Conservation (phyloP, 306 rosid species). For the Styphnolobium japonicum region DNA sequence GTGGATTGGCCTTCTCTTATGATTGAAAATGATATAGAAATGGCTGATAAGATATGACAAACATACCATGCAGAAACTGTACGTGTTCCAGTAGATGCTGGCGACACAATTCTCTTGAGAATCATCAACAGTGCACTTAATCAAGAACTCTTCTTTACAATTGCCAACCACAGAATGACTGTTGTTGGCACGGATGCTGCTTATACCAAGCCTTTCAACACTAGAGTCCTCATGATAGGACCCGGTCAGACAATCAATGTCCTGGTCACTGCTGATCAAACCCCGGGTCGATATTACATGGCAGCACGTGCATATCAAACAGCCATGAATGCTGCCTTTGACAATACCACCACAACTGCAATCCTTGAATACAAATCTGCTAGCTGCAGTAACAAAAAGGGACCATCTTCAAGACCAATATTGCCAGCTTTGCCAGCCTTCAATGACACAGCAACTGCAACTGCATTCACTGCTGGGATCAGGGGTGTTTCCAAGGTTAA, state of each 20-base stretch:
- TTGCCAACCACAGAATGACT: constrained; percentile 80
- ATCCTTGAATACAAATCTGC: constrained; percentile 76
- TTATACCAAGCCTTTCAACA: constrained; percentile 66
- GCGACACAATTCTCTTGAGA: constrained; percentile 74
- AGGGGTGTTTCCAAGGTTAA: constrained; percentile 51
- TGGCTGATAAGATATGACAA: background rate
- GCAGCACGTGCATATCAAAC: constrained; percentile 73
- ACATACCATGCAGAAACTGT: constrained; percentile 59
- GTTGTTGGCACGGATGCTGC: constrained; percentile 78
- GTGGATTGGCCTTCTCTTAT: background rate
- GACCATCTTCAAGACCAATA: constrained; percentile 41
- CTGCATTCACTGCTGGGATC: constrained; percentile 53
- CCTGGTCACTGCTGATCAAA: constrained; percentile 69
- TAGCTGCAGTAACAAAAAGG: constrained; percentile 25
- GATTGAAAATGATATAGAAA: background rate
- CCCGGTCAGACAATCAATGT: constrained; percentile 92
- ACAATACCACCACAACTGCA: constrained; percentile 94
- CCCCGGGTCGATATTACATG: constrained; percentile 73
- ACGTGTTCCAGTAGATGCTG: constrained; percentile 46
- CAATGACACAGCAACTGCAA: constrained; percentile 72
- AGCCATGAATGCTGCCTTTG: constrained; percentile 79
- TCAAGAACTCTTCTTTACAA: constrained; percentile 74
- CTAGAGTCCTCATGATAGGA: constrained; percentile 67
- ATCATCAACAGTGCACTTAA: constrained; percentile 78
- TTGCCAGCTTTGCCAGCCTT: constrained; percentile 57